Conservation (phyloP, 192 early-diverging fungal species). For the Jimgerdemannia flammicorona region DNA sequence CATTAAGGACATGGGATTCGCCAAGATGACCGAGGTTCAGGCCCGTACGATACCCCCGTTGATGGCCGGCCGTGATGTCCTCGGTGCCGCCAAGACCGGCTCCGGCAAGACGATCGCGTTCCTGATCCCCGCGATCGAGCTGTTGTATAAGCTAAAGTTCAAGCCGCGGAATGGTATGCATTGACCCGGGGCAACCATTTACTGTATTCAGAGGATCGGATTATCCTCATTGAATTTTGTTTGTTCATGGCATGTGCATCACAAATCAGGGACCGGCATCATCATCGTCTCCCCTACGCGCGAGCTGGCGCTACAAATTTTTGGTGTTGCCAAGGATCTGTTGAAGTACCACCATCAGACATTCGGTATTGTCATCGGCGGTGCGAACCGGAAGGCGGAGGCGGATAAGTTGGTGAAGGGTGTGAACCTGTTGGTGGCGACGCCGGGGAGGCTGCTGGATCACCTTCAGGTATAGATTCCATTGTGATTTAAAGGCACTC, state of each 20-base stretch:
- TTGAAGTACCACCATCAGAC: conserved; percentile 94
- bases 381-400: conserved; percentile 95
- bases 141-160: conserved; percentile 87
- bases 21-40: conserved; percentile 95
- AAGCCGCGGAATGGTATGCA: conserved; percentile 91
- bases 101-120: conserved; percentile 97
- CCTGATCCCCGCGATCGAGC: conserved; percentile 90
- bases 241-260: too few relatives aligned
- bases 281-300: conserved; percentile 97
- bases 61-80: conserved; percentile 94
- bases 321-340: conserved; percentile 96
- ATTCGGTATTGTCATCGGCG: conserved; percentile 98
- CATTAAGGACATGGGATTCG: conserved; percentile 90
- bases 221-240: too few relatives aligned
- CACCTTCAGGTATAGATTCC: conserved; percentile 73
- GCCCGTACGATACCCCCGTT: conserved; percentile 92
- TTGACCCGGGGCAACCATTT: too few relatives aligned
- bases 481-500: not conserved
- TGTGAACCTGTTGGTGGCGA: conserved; percentile 94
- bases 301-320: conserved; percentile 98
- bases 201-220: too few relatives aligned
- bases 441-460: conserved; percentile 96
- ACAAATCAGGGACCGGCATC: conserved; percentile 72
- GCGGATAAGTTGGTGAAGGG: conserved; percentile 94
- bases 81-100: conserved; percentile 98